Evolutionary conservation across 331 rosid genomes (phyloP), one percentile per base, ranked within the genome.

Genomic region (Dryas integrifolia): DNA sequence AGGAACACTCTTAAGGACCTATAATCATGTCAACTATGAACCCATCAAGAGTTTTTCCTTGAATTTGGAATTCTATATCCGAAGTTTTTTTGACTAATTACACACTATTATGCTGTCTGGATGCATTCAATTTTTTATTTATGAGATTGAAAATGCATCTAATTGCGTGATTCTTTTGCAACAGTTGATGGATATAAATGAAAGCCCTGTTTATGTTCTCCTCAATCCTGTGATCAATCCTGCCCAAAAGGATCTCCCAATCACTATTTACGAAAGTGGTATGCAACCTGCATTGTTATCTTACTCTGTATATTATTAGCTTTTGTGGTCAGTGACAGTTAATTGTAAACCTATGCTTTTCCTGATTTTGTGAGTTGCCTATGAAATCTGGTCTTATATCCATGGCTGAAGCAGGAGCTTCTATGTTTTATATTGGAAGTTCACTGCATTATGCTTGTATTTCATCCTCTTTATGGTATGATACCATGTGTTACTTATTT

Each of bases 161-260:
- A 13, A 0, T 5, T 59, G 51, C 40, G 21, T 50, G 16, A 58
- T 73, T 61, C 65, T 21, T 63, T 77, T 72, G 21, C 51, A 21
- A 79, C 96, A 95, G 98, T 76, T 95, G 87, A 95, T 95, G 98
- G 99, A 92, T 70, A 85, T 95, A 59, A 95, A 95, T 74, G 97
- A 91, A 82, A 95, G 93, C 83, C 98, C 97, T 16, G 96, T 95
- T 72, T 95, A 95, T 85, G 96, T 92, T 45, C 90, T 95, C 55
- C 97, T 95, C 70, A 89, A 92, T 71, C 99, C 99, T 41, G 75
- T 89, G 35, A 89, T 91, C 79, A 89, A 92, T 67, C 92, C 88
- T 71, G 92, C 97, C 70, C 97, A 95, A 67, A 95, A 88, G 90
- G 99, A 95, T 82, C 97, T 95, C 59, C 98, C 99, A 10, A 79